phyloP scores from a whole-genome alignment of 768 basidiomycete species.

The Daedaleopsis sinensis region DNA sequence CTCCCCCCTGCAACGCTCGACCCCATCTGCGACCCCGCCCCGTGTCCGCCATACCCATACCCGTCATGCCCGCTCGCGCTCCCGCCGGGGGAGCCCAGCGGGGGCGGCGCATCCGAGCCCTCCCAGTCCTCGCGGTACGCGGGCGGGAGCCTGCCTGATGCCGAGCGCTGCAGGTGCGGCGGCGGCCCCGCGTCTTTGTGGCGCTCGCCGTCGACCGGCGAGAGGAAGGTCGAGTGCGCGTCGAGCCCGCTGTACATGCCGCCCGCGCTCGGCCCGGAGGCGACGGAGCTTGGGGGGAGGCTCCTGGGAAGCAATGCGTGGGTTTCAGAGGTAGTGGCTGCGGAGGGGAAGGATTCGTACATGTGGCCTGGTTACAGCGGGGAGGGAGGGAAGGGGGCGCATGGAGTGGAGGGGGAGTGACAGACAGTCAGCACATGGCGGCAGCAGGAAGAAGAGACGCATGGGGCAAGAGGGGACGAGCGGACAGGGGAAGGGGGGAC shows the following conservation, averaged over 20 bases:
- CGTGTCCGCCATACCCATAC: too few relatives aligned
- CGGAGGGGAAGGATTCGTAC: neutral
- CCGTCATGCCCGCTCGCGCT: too few relatives aligned
- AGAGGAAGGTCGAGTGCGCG: neutral
- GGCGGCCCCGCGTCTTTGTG: constrained; percentile 17
- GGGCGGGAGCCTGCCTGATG: constrained; percentile 17
- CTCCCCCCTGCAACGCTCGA: neutral
- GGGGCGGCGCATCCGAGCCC: neutral
- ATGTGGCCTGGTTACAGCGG: neutral
- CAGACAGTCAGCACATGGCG: neutral
- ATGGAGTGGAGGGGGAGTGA: too few relatives aligned
- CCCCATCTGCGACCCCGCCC: neutral
- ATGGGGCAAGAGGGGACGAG: neutral
- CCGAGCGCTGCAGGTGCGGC: constrained; percentile 10
- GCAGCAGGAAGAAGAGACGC: too few relatives aligned
- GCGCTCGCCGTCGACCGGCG: constrained; percentile 1
- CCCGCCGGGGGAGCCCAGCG: neutral
- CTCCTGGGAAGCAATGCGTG: constrained; percentile 1
- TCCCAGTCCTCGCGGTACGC: constrained; percentile 19
- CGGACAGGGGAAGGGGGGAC: neutral
- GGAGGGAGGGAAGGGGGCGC: neutral
- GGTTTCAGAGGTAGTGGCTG: neutral
- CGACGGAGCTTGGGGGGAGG: neutral
- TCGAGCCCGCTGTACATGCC: too few relatives aligned
- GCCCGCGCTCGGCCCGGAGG: neutral